These are phyloP conservation scores for Chaetomidium leptoderma DNA, from an alignment of 495 filamentous ascomycete genomes.

Conservation along the genomic window DNA sequence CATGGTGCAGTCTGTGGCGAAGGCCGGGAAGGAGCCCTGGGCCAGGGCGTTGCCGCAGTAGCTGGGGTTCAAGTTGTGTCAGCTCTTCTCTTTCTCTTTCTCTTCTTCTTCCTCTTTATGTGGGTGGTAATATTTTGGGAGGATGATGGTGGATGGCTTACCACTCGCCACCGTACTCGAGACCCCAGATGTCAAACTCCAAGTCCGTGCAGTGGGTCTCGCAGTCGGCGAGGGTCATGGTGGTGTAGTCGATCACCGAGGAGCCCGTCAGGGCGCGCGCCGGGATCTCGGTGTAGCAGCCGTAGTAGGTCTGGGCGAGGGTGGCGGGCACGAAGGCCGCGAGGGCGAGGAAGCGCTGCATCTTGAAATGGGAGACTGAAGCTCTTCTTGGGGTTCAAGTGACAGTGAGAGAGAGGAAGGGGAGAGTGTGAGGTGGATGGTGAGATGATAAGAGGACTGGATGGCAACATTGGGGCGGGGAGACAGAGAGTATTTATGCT, in stretches of 20 bases:
- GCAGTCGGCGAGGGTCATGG: constrained; percentile 22
- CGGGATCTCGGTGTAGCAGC: constrained; percentile 26
- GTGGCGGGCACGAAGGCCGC: constrained; percentile 10
- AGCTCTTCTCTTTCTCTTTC: no score
- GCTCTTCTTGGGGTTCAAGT: neutral
- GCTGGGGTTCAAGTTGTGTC: neutral
- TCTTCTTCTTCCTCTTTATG: no score
- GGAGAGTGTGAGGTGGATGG: constrained; percentile 1
- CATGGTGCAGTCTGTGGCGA: constrained; percentile 33
- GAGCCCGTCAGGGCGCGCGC: constrained; percentile 16
- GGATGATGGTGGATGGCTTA: neutral
- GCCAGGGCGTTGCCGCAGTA: constrained; percentile 18
- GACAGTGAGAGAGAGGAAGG: no score
- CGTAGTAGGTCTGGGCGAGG: constrained; percentile 18
- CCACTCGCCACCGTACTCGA: constrained; percentile 49
- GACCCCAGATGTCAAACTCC: constrained; percentile 15
- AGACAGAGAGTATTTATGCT: constrained; percentile 8
- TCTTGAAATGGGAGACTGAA: constrained; percentile 2
- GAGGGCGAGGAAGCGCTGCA: constrained; percentile 16
- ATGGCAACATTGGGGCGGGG: constrained; percentile 14
- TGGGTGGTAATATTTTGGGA: no score
- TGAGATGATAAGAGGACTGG: neutral
- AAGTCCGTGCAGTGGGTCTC: constrained; percentile 25
- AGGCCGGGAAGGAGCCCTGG: constrained; percentile 10
- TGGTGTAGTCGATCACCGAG: neutral